phyloP scores from a whole-genome alignment of 1,284 basidiomycete genomes.

The Sporisorium reilianum region DNA sequence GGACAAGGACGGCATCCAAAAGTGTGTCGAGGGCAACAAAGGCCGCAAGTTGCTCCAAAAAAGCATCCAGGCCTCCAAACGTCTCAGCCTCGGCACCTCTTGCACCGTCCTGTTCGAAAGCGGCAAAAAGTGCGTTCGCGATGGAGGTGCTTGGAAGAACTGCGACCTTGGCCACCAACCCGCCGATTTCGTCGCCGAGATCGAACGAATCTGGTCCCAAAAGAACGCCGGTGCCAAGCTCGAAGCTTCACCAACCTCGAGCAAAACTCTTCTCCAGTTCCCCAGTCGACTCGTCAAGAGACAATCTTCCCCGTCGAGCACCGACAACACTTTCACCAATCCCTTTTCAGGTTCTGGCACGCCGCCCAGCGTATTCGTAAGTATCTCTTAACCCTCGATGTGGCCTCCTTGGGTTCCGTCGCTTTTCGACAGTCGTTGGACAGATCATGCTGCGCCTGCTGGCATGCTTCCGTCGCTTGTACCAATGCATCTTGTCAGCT shows the following conservation, averaged over 20 bases:
- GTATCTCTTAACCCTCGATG: slow-evolving; percentile 17
- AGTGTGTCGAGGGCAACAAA: slow-evolving; percentile 46
- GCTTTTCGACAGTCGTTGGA: too few species aligned
- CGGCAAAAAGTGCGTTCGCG: slow-evolving; percentile 52
- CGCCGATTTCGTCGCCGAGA: slow-evolving; percentile 54
- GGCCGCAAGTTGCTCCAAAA: slow-evolving; percentile 47
- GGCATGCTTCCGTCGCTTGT: neutral
- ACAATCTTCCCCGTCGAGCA: slow-evolving; percentile 26
- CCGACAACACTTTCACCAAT: slow-evolving; percentile 21
- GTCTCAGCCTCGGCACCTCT: slow-evolving; percentile 27
- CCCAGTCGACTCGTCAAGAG: slow-evolving; percentile 28
- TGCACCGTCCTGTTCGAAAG: slow-evolving; percentile 57
- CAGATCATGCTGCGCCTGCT: too few species aligned
- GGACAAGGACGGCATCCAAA: slow-evolving; percentile 55
- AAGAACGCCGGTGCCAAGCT: slow-evolving; percentile 26
- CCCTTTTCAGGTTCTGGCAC: slow-evolving; percentile 35
- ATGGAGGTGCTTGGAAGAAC: slow-evolving; percentile 56
- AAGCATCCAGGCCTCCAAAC: slow-evolving; percentile 41
- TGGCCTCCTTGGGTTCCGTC: too few species aligned
- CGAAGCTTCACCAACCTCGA: neutral
- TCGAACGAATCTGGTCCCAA: slow-evolving; percentile 47
- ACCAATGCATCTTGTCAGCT: neutral
- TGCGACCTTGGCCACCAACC: slow-evolving; percentile 54
- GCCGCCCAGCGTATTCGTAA: slow-evolving; percentile 63
- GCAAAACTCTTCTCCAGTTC: neutral